Evolutionary conservation across 805 yeast genomes (phyloP), one percentile per base, ranked within the genome.

Genomic region (Babjeviella inositovora): DNA sequence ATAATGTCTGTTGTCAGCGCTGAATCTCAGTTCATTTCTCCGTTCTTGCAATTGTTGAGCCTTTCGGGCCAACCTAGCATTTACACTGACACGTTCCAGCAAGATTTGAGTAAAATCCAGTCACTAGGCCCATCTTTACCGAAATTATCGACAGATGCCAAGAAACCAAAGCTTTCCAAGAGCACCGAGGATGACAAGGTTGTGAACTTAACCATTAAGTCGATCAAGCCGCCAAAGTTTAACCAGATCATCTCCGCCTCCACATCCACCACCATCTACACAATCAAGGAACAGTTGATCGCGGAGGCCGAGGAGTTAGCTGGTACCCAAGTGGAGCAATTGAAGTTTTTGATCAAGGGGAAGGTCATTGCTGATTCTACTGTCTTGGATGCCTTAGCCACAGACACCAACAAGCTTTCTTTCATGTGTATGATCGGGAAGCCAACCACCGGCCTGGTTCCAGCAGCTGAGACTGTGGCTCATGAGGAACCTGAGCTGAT

Each of bases 191-290:
- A 8, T 8, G 21, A 8, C 10, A 16, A 16, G 18, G n/a, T 8
- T 8, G 9, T 16, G 8, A 8, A 16, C n/a, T 16, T 16, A 16
- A 8, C 18, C 9, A 44, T 54, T 34, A 54, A 53, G 34, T 51
- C 60, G 12, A 53, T 56, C 25, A 53, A 49, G 29, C 62, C 62
- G 3, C 62, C 62, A 2, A 54, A 48, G 32, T 54, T 56, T 32
- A 31, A 37, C 17, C n/a, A n/a, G n/a, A n/a, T n/a, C n/a, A 27
- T 24, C 3, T n/a, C n/a, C n/a, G n/a, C n/a, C n/a, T n/a, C n/a
- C n/a, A n/a, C n/a, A n/a, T 33, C 47, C 7, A 31, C 33, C n/a
- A n/a, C n/a, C n/a, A n/a, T n/a, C n/a, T 46, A 41, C 34, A 41
- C 42, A 18, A 38, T 51, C 23, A 56, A 56, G 28, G 16, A 34